Conservation (phyloP, 305 asterid species). For the Fraxinus xanthoxyloides region DNA sequence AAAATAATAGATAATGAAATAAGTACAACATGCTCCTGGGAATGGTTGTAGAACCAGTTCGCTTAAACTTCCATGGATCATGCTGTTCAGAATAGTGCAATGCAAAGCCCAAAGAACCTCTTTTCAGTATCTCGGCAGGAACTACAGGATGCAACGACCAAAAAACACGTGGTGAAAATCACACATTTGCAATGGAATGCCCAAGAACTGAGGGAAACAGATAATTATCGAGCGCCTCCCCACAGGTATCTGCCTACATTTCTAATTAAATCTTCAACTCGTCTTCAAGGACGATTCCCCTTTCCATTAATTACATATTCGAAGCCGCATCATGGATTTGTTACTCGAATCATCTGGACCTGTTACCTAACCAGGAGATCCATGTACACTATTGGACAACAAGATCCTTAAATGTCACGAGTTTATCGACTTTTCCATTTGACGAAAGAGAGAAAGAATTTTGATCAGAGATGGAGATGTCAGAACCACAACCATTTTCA, state of each 20-base stretch:
- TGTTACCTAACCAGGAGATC: slow-evolving; percentile 23
- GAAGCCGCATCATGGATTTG: slow-evolving; percentile 23
- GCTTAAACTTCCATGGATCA: slow-evolving; percentile 8
- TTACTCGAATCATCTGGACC: slow-evolving; percentile 14
- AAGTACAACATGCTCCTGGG: slow-evolving; percentile 54
- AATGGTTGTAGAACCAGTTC: slow-evolving; percentile 20
- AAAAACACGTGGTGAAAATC: slow-evolving; percentile 32
- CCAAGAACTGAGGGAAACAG: slow-evolving; percentile 19
- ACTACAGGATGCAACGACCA: slow-evolving; percentile 31
- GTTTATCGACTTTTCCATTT: slow-evolving; percentile 65
- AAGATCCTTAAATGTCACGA: slow-evolving; percentile 55
- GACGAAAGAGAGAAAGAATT: slow-evolving; percentile 31
- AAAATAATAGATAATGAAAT: slow-evolving; percentile 23
- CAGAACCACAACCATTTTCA: slow-evolving; percentile 46
- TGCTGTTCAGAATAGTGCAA: slow-evolving; percentile 14
- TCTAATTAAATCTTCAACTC: slow-evolving; percentile 18
- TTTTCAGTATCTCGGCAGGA: slow-evolving; percentile 25
- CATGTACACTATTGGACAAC: slow-evolving; percentile 41
- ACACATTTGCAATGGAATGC: slow-evolving; percentile 36
- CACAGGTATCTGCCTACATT: slow-evolving; percentile 16
- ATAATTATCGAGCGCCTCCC: not conserved
- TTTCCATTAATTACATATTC: slow-evolving; percentile 3
- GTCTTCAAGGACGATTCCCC: slow-evolving; percentile 30
- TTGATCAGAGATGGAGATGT: slow-evolving; percentile 32
- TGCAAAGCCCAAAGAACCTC: slow-evolving; percentile 27